phyloP scores from a whole-genome alignment of 2,329 filamentous ascomycete species.

The Fusarium fujikuroi region DNA sequence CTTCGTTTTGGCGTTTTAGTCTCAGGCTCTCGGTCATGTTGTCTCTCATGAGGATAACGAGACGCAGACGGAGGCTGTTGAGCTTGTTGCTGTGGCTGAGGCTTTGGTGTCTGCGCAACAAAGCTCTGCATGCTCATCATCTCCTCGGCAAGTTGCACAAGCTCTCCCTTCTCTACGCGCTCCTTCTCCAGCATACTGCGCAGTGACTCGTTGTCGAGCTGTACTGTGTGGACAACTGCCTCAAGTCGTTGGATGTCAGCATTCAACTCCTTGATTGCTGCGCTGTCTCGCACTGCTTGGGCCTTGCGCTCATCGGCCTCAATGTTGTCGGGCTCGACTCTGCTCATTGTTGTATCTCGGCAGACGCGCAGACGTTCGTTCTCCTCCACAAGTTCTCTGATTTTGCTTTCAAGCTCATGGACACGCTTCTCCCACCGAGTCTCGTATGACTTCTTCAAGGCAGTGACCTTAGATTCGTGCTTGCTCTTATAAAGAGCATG shows the following conservation, averaged over 20 bases:
- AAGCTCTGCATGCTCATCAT: conserved; percentile 77
- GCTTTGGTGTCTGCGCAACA: conserved; percentile 45
- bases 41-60: conserved; percentile 38
- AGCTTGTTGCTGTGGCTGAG: conserved; percentile 39
- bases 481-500: conserved; percentile 96
- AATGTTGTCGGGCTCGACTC: conserved; percentile 60
- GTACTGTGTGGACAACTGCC: conserved; percentile 75
- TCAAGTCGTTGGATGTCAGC: conserved; percentile 80
- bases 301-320: conserved; percentile 62
- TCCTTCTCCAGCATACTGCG: conserved; percentile 76
- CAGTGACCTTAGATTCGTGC: conserved; percentile 94
- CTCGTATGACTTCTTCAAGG: conserved; percentile 87
- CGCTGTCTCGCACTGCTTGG: conserved; percentile 72
- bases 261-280: conserved; percentile 74
- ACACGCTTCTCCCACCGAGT: conserved; percentile 89
- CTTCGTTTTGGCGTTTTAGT: conserved; percentile 50
- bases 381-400: conserved; percentile 76
- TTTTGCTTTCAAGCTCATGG: conserved; percentile 76
- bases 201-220: conserved; percentile 74
- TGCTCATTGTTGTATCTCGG: conserved; percentile 73
- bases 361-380: conserved; percentile 78
- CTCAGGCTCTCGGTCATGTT: conserved; percentile 41
- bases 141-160: conserved; percentile 84
- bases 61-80: conserved; percentile 31
- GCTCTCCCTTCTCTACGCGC: conserved; percentile 83